Base-by-base conservation (phyloP, 805 yeast genomes). In the Lipomyces kockii region DNA sequence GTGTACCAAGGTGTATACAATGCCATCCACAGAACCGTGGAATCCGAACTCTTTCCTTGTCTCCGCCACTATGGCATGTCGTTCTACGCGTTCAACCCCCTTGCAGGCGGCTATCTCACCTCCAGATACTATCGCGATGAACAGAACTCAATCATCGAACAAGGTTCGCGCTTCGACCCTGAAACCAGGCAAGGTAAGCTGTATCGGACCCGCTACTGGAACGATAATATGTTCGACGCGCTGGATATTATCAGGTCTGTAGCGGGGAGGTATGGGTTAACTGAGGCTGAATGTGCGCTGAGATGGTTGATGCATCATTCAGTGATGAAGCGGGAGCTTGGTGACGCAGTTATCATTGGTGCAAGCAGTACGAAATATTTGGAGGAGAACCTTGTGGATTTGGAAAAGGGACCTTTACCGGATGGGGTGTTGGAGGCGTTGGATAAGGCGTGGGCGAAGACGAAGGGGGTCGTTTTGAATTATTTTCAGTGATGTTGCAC, bases 1-100 rank as follows among this genome's bases (percentile, higher is more conserved):
- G 71, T 70, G 9, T 72, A 66, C 64, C 74, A 75, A 56, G 76
- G 75, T 20, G 72, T 74, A 20, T 75, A 75, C 65, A 75, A 75
- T 57, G 71, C 72, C 2, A 63, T 74, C 34, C 59, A 73, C 35
- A 62, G 75, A 27, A 61, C 57, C 43, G 52, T 53, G 14, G 76
- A 74, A 61, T 22, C 51, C 6, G 69, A 68, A 11, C 59, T 74
- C 32, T 69, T 74, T 52, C 76, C 76, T 0, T 34, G 66, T 25
- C 57, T 73, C 46, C 63, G 73, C 54, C 64, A 72, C 58, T 65
- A 63, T 7, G 61, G 64, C 0, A 69, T 74, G 14, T 35, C 74
- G 1, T 72, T 73, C 56, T 73, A 71, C 58, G 76, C 76, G 29
- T 74, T 71, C 52, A 69, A 43, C 14, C 62, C 62, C 14, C 62